These are phyloP conservation scores for Ascochyta rabiei DNA, from an alignment of 2,329 filamentous ascomycete genomes.

Conservation along the genomic window DNA sequence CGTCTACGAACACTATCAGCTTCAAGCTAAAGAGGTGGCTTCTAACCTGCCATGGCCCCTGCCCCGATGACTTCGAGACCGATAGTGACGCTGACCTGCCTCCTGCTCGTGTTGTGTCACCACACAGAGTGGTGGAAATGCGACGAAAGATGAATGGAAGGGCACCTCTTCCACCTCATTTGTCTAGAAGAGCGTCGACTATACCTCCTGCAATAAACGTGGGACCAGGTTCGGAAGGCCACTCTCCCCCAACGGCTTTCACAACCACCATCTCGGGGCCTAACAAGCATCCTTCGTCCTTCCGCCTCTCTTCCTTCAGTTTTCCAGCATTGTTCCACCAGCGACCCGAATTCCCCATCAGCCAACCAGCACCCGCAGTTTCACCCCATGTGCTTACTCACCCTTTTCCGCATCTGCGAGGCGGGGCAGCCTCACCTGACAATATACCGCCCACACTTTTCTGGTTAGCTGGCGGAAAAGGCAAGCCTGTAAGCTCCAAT, in stretches of 20 bases:
- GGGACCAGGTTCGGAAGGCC: neutral
- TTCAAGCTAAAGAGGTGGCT: conserved; percentile 10
- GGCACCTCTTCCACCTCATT: neutral
- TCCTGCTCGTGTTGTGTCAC: neutral
- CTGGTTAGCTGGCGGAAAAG: conserved; percentile 35
- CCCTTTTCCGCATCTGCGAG: conserved; percentile 19
- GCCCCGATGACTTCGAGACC: neutral
- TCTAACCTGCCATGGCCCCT: conserved; percentile 6
- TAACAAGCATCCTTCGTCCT: neutral
- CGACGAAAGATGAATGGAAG: conserved; percentile 1
- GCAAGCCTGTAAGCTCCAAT: conserved; percentile 14
- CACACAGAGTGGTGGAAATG: neutral
- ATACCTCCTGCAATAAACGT: no score
- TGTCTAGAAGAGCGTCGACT: neutral
- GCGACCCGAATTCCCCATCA: neutral
- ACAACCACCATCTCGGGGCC: neutral
- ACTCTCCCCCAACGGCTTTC: neutral
- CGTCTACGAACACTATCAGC: neutral
- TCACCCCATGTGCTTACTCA: neutral
- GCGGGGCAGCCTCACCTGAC: conserved; percentile 22
- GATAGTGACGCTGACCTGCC: conserved; percentile 8
- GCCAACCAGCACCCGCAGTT: neutral
- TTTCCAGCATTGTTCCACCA: neutral
- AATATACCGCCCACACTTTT: conserved; percentile 25
- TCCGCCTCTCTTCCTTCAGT: neutral